Percentiles rank a stretch among this genome's conserved stretches.
These are phyloP conservation scores for Phanerochaete carnosa DNA, from an alignment of 768 basidiomycete genomes.

Conservation along the genomic window DNA sequence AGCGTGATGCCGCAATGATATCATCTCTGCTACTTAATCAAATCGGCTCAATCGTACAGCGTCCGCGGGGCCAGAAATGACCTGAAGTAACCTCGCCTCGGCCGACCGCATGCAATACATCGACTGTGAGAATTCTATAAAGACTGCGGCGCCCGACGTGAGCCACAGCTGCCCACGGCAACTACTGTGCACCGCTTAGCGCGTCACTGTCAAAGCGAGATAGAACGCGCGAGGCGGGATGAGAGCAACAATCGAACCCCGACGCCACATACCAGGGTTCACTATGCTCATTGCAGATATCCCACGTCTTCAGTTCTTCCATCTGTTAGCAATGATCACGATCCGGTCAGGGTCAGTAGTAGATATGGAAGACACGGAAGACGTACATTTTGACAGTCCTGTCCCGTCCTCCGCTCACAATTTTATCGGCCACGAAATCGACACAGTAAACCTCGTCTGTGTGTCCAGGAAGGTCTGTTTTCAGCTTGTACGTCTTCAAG, in stretches of 20 bases:
- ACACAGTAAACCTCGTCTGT: conserved; percentile 99
- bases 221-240: background rate
- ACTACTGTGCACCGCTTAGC: background rate
- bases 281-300: background rate
- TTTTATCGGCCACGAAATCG: conserved; percentile 97
- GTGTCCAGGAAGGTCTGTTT: conserved; percentile 91
- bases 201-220: background rate
- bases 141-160: background rate
- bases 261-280: background rate
- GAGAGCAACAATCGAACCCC: background rate
- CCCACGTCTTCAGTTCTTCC: conserved; percentile 22
- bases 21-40: background rate
- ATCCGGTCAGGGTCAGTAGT: background rate
- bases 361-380: background rate
- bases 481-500: conserved; percentile 93
- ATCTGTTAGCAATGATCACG: conserved; percentile 8
- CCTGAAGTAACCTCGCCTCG: background rate
- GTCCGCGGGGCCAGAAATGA: background rate
- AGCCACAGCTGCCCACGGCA: background rate
- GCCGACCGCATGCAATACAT: background rate
- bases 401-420: conserved; percentile 97
- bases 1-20: background rate
- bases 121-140: background rate
- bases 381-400: conserved; percentile 90
- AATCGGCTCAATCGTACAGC: background rate